Base-by-base conservation (phyloP, 495 filamentous ascomycete species). In the Elasticomyces elasticus region DNA sequence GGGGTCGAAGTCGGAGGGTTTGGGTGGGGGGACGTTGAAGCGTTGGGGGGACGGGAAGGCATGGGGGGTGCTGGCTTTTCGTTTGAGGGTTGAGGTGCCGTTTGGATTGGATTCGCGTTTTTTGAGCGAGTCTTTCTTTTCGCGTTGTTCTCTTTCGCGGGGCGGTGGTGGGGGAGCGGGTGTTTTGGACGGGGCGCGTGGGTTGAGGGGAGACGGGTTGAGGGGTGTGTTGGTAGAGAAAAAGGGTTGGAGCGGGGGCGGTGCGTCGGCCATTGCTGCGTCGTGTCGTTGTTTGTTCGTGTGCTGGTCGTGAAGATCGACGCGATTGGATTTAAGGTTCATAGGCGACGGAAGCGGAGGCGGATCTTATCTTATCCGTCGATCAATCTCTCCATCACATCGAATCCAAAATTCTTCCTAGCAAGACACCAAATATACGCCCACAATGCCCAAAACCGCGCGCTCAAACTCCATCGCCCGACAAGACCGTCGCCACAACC, bases 101-200 rank as follows among this genome's bases (percentile, higher is more conserved):
- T 55, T 31, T 55, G 63, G 62, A 19, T 64, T 67, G 22, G 67
- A 63, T 51, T 72, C 70, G 10, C 70, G 60, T 60, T 72, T 72
- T 61, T 72, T 72, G 4, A 71, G 53, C 25, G 70, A 65, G 44
- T 72, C 70, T 24, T 65, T 60, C 58, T 71, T 71, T 46, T 71
- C 70, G 27, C 70, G 58, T 55, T 69, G 69, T 54, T 72, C 70
- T 45, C 70, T 54, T 11, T 58, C 54, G 9, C 57, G 23, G 10
- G 58, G 58, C 3, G 45, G 28, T 1, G 56, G 17, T 12, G 51
- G 28, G 22, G 58, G 58, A 26, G 49, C 57, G 6, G 57, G 57
- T 19, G 57, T 60, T 41, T 57, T 52, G 9, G 63, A 54, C 3
- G 64, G 28, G 23, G 49, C 49, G 13, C 58, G 35, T 25, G 67